phyloP scores from a whole-genome alignment of 1,284 basidiomycete genomes.

The Inonotus hispidus region DNA sequence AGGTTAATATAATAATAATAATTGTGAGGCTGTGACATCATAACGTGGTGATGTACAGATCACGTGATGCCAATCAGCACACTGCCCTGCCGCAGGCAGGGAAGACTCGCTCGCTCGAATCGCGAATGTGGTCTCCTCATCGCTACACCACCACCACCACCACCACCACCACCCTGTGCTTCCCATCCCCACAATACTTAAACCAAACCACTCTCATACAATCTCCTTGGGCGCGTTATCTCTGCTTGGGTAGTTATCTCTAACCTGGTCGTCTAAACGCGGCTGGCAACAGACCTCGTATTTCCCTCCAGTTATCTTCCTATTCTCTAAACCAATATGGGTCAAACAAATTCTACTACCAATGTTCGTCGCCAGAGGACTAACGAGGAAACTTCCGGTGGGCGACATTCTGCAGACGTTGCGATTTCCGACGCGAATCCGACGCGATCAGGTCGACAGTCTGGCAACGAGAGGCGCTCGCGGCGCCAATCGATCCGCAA shows the following conservation, averaged over 20 bases:
- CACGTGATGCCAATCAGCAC: background rate
- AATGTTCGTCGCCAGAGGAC: background rate
- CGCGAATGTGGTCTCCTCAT: no score
- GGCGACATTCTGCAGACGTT: background rate
- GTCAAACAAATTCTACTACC: conserved; percentile 8
- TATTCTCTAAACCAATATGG: background rate
- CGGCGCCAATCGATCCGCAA: conserved; percentile 9
- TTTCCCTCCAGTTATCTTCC: no score
- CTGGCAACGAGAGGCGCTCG: background rate
- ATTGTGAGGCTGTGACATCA: background rate
- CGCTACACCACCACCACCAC: background rate
- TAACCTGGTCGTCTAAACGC: no score
- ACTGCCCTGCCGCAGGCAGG: no score
- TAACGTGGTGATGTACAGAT: background rate
- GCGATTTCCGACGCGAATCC: background rate
- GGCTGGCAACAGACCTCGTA: no score
- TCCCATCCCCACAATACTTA: no score
- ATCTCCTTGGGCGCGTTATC: no score
- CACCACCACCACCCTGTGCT: background rate
- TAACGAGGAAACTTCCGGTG: background rate
- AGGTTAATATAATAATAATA: background rate
- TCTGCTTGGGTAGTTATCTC: no score
- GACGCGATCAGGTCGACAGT: background rate
- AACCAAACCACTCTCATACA: no score
- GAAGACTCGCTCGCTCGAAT: no score